Percentiles rank a stretch among this genome's conserved stretches.
These are phyloP conservation scores for Phallus indusiatus DNA, from an alignment of 768 basidiomycete genomes.

Conservation along the genomic window DNA sequence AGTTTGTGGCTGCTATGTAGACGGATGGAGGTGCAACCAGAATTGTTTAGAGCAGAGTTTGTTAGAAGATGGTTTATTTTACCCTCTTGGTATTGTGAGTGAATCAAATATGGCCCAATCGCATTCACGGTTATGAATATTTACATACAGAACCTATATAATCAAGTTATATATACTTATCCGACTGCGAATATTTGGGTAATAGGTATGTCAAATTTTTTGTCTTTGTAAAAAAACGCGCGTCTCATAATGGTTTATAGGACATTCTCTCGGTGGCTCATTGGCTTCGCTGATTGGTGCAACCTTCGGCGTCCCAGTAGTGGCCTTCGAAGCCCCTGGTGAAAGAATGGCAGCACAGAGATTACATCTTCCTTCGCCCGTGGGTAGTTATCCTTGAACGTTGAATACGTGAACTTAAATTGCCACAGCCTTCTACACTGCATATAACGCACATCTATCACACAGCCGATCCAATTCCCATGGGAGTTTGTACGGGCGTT, in stretches of 20 bases:
- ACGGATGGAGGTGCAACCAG: slow-evolving; percentile 68
- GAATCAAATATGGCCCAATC: not conserved
- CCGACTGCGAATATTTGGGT: slow-evolving; percentile 87
- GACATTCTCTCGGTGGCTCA: slow-evolving; percentile 79
- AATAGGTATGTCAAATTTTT: slow-evolving; percentile 34
- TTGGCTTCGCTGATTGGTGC: slow-evolving; percentile 75
- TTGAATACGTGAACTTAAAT: not conserved
- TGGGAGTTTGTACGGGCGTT: slow-evolving; percentile 73
- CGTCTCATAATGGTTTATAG: slow-evolving; percentile 13
- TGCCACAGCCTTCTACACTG: slow-evolving; percentile 51
- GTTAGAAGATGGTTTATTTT: slow-evolving; percentile 77
- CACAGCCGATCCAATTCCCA: slow-evolving; percentile 89
- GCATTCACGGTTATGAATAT: not conserved
- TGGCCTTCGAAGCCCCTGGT: slow-evolving; percentile 80
- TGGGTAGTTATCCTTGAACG: slow-evolving; percentile 26
- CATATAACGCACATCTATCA: slow-evolving; percentile 87
- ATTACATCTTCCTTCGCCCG: slow-evolving; percentile 81
- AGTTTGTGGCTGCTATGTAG: slow-evolving; percentile 81
- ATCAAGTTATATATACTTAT: slow-evolving; percentile 86
- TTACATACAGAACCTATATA: slow-evolving; percentile 70
- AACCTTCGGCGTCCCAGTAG: slow-evolving; percentile 89
- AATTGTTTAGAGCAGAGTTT: slow-evolving; percentile 73
- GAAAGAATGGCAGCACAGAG: slow-evolving; percentile 58
- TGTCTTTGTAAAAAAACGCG: not conserved
- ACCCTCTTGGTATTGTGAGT: slow-evolving; percentile 73